Percentiles rank a stretch among this genome's conserved stretches.
phyloP scores from a whole-genome alignment of 2,329 filamentous ascomycete genomes.

The Cercospora sp. region DNA sequence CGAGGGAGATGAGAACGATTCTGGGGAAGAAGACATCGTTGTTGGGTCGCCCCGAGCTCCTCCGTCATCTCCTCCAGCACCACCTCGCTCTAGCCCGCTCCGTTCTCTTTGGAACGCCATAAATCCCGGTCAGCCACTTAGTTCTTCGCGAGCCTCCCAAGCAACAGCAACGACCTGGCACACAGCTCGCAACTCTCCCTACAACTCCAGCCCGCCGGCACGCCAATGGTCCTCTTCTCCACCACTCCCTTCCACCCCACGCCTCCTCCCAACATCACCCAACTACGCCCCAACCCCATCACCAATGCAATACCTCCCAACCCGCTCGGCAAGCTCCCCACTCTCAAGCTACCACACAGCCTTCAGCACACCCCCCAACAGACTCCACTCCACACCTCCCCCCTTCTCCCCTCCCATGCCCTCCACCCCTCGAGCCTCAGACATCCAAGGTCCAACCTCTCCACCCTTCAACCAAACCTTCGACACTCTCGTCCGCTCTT shows the following conservation, averaged over 20 bases:
- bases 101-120: background rate
- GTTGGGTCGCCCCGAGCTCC: background rate
- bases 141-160: background rate
- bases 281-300: background rate
- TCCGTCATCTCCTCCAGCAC: background rate
- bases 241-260: background rate
- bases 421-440: conserved; percentile 6
- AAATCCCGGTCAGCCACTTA: background rate
- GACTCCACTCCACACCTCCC: background rate
- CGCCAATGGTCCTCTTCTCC: background rate
- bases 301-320: background rate
- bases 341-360: background rate
- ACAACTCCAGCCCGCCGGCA: background rate
- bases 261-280: background rate
- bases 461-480: conserved; percentile 9
- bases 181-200: background rate
- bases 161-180: background rate
- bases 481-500: conserved; percentile 5
- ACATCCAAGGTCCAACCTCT: conserved; percentile 4
- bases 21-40: background rate
- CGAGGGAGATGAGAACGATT: background rate
- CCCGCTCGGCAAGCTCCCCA: background rate
- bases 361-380: background rate
- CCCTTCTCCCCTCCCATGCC: conserved; percentile 2
- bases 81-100: background rate